These are phyloP conservation scores for Pisolithus albus DNA, from an alignment of 768 basidiomycete species.

Conservation along the genomic window DNA sequence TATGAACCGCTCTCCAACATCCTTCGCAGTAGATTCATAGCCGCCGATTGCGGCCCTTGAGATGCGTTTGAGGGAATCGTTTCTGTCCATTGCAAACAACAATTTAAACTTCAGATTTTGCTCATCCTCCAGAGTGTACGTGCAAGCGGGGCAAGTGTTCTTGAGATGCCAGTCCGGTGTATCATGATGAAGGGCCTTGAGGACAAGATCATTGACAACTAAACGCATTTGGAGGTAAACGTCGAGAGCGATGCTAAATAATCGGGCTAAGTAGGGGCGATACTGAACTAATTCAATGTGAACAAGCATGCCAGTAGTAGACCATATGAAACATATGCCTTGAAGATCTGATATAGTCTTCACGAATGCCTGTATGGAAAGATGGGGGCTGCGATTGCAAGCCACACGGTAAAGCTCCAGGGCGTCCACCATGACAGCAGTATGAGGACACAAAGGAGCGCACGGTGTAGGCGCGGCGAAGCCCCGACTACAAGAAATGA, in stretches of 20 bases:
- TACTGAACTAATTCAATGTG: neutral
- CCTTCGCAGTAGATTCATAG: constrained; percentile 20
- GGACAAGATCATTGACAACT: constrained; percentile 14
- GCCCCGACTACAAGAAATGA: no score
- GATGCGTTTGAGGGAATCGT: constrained; percentile 16
- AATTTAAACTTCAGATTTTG: constrained; percentile 13
- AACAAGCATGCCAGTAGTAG: neutral
- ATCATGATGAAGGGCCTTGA: constrained; percentile 21
- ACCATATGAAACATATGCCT: constrained; percentile 6
- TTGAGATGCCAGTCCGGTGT: constrained; percentile 24
- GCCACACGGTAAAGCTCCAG: no score
- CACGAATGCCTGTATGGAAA: constrained; percentile 21
- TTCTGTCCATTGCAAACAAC: constrained; percentile 3
- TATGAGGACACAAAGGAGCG: no score
- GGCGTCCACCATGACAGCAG: no score
- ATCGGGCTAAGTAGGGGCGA: neutral
- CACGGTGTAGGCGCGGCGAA: no score
- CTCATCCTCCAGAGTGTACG: constrained; percentile 11
- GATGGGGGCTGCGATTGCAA: constrained; percentile 11
- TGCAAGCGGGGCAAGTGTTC: constrained; percentile 33
- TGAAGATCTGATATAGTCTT: constrained; percentile 22
- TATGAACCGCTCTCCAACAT: neutral
- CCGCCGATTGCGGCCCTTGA: constrained; percentile 27
- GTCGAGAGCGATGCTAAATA: constrained; percentile 27
- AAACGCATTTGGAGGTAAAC: constrained; percentile 26